Percentiles rank a stretch among this genome's conserved stretches.
Conservation (phyloP, 1,284 basidiomycete species). For the Apiotrichum brassicae region DNA sequence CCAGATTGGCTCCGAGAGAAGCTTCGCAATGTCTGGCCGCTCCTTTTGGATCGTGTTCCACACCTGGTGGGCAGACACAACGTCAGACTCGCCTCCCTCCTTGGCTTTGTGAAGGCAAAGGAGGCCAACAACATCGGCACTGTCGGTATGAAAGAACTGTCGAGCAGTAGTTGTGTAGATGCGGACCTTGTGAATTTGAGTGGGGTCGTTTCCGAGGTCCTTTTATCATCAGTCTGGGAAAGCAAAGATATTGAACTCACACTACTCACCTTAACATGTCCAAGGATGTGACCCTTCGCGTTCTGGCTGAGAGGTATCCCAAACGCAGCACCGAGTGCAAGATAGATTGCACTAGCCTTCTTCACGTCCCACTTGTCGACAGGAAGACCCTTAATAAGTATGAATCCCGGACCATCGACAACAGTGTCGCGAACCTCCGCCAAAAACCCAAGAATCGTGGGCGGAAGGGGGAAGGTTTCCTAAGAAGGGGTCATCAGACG, state of each 20-base stretch:
- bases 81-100: constrained; percentile 51
- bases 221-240: too few relatives aligned
- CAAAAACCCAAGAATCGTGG: constrained; percentile 20
- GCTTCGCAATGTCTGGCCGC: constrained; percentile 47
- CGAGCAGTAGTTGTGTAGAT: constrained; percentile 48
- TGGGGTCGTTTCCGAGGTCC: constrained; percentile 47
- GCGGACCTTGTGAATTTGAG: constrained; percentile 48
- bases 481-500: constrained; percentile 1
- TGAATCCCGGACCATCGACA: constrained; percentile 43
- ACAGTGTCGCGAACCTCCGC: constrained; percentile 24
- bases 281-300: constrained; percentile 46
- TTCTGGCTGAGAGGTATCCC: constrained; percentile 45
- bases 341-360: constrained; percentile 45
- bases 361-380: constrained; percentile 41
- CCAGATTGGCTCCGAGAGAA: constrained; percentile 41
- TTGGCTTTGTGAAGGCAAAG: constrained; percentile 48
- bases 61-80: constrained; percentile 46
- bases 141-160: constrained; percentile 47
- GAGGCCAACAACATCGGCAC: constrained; percentile 45
- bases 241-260: too few relatives aligned
- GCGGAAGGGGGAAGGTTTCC: constrained; percentile 28
- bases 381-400: constrained; percentile 48
- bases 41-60: constrained; percentile 48
- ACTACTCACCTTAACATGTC: constrained; percentile 42
- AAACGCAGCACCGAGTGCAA: constrained; percentile 45